A percentile compares a stretch with the other conserved stretches of the same genome.
Evolutionary conservation across 2,329 filamentous ascomycete genomes (phyloP).

Genomic region (Ceratocystis diversiconidia): DNA sequence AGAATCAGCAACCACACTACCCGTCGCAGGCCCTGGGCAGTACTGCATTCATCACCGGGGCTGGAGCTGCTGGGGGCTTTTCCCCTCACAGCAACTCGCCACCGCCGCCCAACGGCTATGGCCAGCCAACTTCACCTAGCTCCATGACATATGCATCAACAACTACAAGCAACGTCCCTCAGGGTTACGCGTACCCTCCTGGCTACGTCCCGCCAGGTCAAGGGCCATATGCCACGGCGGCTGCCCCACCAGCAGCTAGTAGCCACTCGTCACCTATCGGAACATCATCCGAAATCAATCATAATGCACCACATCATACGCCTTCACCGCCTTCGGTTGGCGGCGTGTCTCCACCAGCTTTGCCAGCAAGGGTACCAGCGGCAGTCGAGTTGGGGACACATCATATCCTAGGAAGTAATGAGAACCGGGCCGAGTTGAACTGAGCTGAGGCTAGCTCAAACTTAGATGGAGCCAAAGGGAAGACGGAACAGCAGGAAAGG

Average conservation of each 20-base stretch:
- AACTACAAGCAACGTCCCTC: conserved; percentile 21
- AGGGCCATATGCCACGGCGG: conserved; percentile 20
- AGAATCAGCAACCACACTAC: neutral
- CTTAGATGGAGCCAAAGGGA: neutral
- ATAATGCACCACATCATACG: conserved; percentile 8
- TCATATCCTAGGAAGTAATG: conserved; percentile 24
- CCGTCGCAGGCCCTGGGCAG: neutral
- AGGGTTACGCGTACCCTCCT: conserved; percentile 18
- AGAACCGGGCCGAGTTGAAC: conserved; percentile 26
- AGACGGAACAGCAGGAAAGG: neutral
- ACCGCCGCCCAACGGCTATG: neutral
- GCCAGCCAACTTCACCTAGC: conserved; percentile 1
- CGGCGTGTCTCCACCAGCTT: neutral
- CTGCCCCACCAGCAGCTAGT: neutral
- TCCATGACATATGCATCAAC: conserved; percentile 11
- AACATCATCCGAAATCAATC: neutral
- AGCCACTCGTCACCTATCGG: neutral
- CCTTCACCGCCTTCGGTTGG: conserved; percentile 9
- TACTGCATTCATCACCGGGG: neutral
- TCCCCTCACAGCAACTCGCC: neutral
- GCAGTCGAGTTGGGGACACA: conserved; percentile 23
- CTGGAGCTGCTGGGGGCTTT: neutral
- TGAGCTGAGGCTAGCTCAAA: neutral
- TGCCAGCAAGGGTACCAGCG: neutral
- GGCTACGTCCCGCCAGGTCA: conserved; percentile 25